phyloP scores from a whole-genome alignment of 345 rosid species.

The Hibiscus tridactylites region DNA sequence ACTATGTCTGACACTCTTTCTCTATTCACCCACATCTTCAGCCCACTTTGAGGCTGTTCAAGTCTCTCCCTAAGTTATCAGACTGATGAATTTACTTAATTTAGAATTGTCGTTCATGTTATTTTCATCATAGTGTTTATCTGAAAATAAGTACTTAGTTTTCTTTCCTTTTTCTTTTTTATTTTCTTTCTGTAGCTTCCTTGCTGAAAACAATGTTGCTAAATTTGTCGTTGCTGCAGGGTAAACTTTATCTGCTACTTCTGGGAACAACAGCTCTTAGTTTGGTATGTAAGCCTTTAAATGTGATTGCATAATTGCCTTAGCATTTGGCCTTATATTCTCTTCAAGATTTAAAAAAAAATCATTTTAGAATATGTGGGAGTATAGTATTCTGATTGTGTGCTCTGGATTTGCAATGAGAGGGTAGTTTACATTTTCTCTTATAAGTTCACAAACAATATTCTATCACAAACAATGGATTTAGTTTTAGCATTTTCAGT shows the following conservation, averaged over 20 bases:
- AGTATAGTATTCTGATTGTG: not conserved
- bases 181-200: not conserved
- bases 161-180: not conserved
- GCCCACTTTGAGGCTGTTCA: not conserved
- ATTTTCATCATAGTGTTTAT: too few species aligned
- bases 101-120: not conserved
- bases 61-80: not conserved
- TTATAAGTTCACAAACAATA: too few species aligned
- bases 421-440: not conserved
- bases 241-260: constrained; percentile 78
- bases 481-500: too few species aligned
- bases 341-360: not conserved
- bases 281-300: constrained; percentile 28
- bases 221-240: constrained; percentile 34
- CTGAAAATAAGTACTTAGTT: not conserved
- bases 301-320: not conserved
- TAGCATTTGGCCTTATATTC: not conserved
- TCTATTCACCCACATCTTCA: not conserved
- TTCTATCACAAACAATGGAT: too few species aligned
- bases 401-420: too few species aligned
- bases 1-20: not conserved
- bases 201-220: not conserved
- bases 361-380: not conserved
- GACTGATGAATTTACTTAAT: not conserved
- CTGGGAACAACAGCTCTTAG: constrained; percentile 93